Evolutionary conservation across 352 stramenopile genomes (phyloP), one percentile per base, ranked within the genome.

Genomic region (Pythium dissotocum): DNA sequence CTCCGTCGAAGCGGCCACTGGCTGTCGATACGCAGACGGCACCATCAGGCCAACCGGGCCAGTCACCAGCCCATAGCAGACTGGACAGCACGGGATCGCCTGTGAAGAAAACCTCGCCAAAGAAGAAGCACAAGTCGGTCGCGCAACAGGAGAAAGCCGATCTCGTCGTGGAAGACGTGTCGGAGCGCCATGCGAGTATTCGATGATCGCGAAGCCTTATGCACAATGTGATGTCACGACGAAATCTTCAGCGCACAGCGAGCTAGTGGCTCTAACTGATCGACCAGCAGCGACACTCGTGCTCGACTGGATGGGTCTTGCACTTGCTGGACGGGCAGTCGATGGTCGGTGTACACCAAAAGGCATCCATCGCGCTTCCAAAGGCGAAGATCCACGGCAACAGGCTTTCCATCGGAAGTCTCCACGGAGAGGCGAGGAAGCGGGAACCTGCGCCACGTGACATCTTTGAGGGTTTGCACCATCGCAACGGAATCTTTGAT

Each of bases 121-220:
- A 71, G 49, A 69, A 71, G 30, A 71, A 71, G 21, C 62, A 67
- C 7, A 66, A 66, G 10, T 35, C 38, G 38, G 13, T 44, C 38
- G 10, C 32, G 24, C 32, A 36, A 32, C 13, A 13, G 36, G 30
- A 28, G n/a, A 56, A 44, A 38, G 16, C 7, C 6, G 57, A 65
- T 42, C 28, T 71, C 14, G 57, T 71, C 5, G 57, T 71, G 1
- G 64, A 71, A 54, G 64, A 71, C 48, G 42, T 65, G 14, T 30
- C 30, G 9, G 64, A 44, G 38, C 38, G 38, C 9, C 48, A 26
- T 10, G 48, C 48, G n/a, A 54, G 48, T 54, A 6, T 54, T 54
- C 48, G n/a, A 4, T 32, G 26, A 26, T 54, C n/a, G n/a, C 2
- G n/a, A 21, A 0, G 7, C 16, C 16, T 38, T 2, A 0, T 4